Percentiles rank a stretch among this genome's conserved stretches.
Evolutionary conservation across 225 moss, liverwort and hornwort species (phyloP).

Genomic region (Thuidium tamariscinum): DNA sequence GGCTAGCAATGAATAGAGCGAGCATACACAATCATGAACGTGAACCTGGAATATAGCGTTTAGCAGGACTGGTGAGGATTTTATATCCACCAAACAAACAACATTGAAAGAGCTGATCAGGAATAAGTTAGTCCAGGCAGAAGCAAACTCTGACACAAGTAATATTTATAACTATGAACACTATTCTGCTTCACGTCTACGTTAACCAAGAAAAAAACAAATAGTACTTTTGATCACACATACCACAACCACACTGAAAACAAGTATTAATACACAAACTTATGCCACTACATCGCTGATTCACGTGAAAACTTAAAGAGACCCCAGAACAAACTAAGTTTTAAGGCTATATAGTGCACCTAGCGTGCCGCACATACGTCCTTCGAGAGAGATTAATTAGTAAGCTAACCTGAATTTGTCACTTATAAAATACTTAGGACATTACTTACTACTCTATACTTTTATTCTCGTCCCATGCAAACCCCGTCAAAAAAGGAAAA

Average conservation of each 20-base stretch:
- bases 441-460: neutral
- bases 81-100: neutral
- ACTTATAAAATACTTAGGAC: neutral
- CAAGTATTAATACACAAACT: neutral
- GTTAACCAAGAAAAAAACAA: no score
- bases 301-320: neutral
- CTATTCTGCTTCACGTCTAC: no score
- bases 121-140: neutral
- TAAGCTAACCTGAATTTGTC: neutral
- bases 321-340: neutral
- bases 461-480: no score
- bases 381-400: neutral
- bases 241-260: no score
- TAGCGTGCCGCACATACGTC: neutral
- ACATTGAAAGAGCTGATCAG: neutral
- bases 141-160: neutral
- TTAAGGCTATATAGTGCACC: neutral
- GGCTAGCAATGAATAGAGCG: no score
- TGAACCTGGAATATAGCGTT: neutral
- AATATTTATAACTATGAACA: neutral
- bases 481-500: neutral
- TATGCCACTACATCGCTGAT: neutral
- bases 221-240: no score
- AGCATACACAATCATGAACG: neutral
- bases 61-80: neutral